Evolutionary conservation across 2,329 filamentous ascomycete species (phyloP).

Genomic region (Lachnellula suecica): DNA sequence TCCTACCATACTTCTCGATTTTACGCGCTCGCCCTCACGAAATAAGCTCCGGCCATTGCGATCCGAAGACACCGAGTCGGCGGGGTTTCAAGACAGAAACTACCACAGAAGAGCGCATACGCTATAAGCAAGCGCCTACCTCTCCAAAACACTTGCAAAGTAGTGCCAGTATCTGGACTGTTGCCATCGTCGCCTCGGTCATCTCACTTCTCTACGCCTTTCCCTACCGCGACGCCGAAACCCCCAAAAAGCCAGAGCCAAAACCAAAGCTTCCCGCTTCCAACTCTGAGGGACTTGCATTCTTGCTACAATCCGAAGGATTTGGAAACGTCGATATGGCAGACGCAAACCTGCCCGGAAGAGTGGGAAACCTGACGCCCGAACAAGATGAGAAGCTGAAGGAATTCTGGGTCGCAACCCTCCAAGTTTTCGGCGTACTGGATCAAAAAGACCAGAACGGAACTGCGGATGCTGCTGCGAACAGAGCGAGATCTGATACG

Average conservation of each 20-base stretch:
- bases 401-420: slow-evolving; percentile 77
- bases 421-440: slow-evolving; percentile 71
- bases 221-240: background rate
- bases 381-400: slow-evolving; percentile 88
- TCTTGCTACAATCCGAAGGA: background rate
- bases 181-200: slow-evolving; percentile 8
- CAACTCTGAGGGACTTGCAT: background rate
- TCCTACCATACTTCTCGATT: background rate
- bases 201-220: slow-evolving; percentile 16
- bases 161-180: slow-evolving; percentile 15
- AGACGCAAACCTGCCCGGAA: slow-evolving; percentile 58
- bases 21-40: background rate
- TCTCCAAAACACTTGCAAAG: slow-evolving; percentile 8
- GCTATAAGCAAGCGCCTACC: background rate
- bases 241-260: background rate
- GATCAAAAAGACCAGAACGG: slow-evolving; percentile 36
- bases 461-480: slow-evolving; percentile 20
- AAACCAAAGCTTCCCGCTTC: background rate
- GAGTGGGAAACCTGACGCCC: slow-evolving; percentile 81
- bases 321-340: slow-evolving; percentile 37
- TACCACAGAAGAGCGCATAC: background rate
- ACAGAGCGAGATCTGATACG: slow-evolving; percentile 22
- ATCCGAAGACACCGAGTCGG: background rate
- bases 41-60: background rate
- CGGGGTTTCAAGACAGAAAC: background rate